Evolutionary conservation across 2,329 filamentous ascomycete species (phyloP), one percentile per base, ranked within the genome.

Genomic region (Sphaerulina musiva): DNA sequence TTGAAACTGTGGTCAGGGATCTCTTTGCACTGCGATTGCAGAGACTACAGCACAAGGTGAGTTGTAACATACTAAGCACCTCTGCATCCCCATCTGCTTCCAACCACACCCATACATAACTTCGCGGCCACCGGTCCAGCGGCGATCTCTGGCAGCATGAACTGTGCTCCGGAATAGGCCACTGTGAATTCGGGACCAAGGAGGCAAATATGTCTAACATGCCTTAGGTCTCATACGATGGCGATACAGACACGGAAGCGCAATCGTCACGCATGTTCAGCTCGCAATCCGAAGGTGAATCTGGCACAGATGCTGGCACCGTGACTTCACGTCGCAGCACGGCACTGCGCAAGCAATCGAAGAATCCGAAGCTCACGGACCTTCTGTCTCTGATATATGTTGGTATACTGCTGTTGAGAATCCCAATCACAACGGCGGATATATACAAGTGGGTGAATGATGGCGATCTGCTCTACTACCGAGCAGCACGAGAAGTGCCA

Each of bases 301-400:
- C 64, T 73, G 71, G 73, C 12, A 65, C 63, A 5, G 64, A 63
- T 11, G 59, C 59, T 12, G 68, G 67, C 11, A 60, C 61, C 4
- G 67, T 68, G 8, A 60, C 60, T 1, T 56, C 63, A n/a, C 67
- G 36, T 23, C 72, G 72, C 32, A 68, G 68, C 45, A 68, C 64
- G 42, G 57, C 64, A 2, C 46, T 57, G 40, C 65, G 75, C 26
- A 74, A 75, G 69, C 70, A 48, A 61, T 68, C 66, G 65, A 81
- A 62, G 7, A 64, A 67, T 2, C 90, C 91, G 1, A 82, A 75
- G 48, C 73, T 95, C 36, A 73, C 87, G 41, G 91, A 95, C 61
- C 86, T 85, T 0, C 71, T 97, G 49, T 84, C 78, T 1, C 69
- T 95, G 9, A 90, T 87, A 66, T 96, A 96, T 72, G 71, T 96